Base-by-base conservation (phyloP, 257 asterid species). In the Ballota nigra region DNA sequence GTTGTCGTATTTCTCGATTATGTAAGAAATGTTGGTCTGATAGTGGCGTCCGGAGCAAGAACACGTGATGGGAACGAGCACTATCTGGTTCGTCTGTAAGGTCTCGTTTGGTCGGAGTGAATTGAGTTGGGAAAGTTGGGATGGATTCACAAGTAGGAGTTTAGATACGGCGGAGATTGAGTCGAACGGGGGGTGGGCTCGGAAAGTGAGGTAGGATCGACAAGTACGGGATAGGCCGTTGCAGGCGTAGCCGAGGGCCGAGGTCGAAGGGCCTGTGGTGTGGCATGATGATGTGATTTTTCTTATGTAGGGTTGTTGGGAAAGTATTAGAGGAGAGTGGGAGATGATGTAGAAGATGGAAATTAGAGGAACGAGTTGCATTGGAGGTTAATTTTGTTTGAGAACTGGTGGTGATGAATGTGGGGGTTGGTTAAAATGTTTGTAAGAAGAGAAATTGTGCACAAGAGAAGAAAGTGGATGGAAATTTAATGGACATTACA, bases 241-340 rank as follows among this genome's bases (percentile, higher is more conserved):
- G 86, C 98, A 91, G 63, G 74, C 41, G 74, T 94, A 94, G 31
- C 98, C 97, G 28, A 86, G 85, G 49, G 60, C 86, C 22, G 97
- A 78, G 8, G 83, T 71, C 2, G 96, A 74, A 33, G 70, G 71
- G 41, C 80, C 75, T 6, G 49, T 45, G 82, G 4, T 28, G 62
- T 8, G 38, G 69, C 93, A 87, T 20, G 0, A 5, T 16, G 78
- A 61, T 3, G 73, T 63, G 13, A 52, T 78, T 5, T 18, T 31
- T 33, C 86, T 3, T 45, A 81, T 82, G 74, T 93, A 93, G 13
- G 92, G 91, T 76, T 93, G 98, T 72, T 93, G 97, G 58, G 86
- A 79, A 45, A 75, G 75, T 36, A 83, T 75, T 49, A 64, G 41
- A 19, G 82, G 80, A 31, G 74, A 69, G 28, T 10, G 55, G 2